Percentiles rank a stretch among this genome's conserved stretches.
These are phyloP conservation scores for Lepidium africanum DNA, from an alignment of 345 rosid species.

Conservation along the genomic window DNA sequence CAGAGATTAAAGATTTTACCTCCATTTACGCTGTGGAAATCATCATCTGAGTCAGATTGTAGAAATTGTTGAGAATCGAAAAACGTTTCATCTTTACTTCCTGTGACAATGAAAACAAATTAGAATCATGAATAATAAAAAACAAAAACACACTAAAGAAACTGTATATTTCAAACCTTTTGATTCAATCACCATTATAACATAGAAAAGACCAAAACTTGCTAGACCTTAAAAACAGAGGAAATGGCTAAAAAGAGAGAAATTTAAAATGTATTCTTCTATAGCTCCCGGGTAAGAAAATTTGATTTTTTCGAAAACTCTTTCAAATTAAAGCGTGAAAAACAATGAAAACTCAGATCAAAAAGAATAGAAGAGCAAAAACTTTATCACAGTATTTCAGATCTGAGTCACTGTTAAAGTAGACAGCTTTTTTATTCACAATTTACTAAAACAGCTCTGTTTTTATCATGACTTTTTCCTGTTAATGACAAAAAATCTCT, in stretches of 20 bases:
- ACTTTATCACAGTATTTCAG: slow-evolving; percentile 8
- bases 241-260: background rate
- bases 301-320: background rate
- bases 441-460: slow-evolving; percentile 9
- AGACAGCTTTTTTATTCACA: background rate
- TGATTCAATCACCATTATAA: slow-evolving; percentile 1
- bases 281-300: slow-evolving; percentile 2
- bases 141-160: background rate
- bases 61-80: slow-evolving; percentile 74
- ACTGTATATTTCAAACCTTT: background rate
- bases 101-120: slow-evolving; percentile 33
- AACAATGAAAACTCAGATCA: slow-evolving; percentile 9
- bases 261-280: background rate
- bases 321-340: slow-evolving; percentile 22
- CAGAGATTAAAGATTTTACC: slow-evolving; percentile 28
- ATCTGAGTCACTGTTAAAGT: slow-evolving; percentile 24
- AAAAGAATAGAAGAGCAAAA: background rate
- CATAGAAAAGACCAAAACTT: background rate
- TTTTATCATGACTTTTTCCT: background rate
- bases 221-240: background rate
- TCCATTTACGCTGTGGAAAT: slow-evolving; percentile 88
- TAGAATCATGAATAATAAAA: too few species aligned
- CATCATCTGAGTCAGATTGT: slow-evolving; percentile 89
- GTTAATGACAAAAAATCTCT: background rate
- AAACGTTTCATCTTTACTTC: slow-evolving; percentile 76